Conservation (phyloP, 139 green algal species). For the Chlamydomonas applanata region DNA sequence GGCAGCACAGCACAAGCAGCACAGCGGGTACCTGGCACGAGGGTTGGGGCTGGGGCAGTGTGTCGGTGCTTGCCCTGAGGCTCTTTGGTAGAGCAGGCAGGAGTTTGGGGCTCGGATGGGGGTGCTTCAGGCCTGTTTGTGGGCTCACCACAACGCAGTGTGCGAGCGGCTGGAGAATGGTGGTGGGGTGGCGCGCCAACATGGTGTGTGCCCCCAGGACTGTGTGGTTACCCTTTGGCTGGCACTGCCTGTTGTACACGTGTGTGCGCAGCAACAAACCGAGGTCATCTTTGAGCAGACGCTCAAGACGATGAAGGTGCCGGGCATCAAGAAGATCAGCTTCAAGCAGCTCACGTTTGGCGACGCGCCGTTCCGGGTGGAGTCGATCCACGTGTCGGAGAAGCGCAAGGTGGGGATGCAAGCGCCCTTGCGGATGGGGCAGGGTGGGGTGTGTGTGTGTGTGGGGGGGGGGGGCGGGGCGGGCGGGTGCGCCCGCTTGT, state of each 20-base stretch:
- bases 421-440: too few relatives aligned
- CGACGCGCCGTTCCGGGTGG: slow-evolving; percentile 72
- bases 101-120: too few relatives aligned
- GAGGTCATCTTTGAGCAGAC: slow-evolving; percentile 16
- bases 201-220: neutral
- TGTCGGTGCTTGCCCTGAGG: too few relatives aligned
- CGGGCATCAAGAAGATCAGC: slow-evolving; percentile 75
- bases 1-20: too few relatives aligned
- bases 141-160: neutral
- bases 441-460: too few relatives aligned
- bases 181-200: neutral
- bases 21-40: too few relatives aligned
- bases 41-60: too few relatives aligned
- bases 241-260: neutral
- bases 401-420: neutral
- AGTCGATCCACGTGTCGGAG: slow-evolving; percentile 20
- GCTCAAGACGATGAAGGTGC: slow-evolving; percentile 16
- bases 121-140: too few relatives aligned
- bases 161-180: neutral
- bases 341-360: slow-evolving; percentile 89
- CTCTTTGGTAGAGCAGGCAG: too few relatives aligned
- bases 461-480: too few relatives aligned
- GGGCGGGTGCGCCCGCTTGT: too few relatives aligned
- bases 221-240: neutral
- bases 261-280: slow-evolving; percentile 3